Evolutionary conservation across 805 yeast genomes (phyloP).

Genomic region (Lipomyces kockii): DNA sequence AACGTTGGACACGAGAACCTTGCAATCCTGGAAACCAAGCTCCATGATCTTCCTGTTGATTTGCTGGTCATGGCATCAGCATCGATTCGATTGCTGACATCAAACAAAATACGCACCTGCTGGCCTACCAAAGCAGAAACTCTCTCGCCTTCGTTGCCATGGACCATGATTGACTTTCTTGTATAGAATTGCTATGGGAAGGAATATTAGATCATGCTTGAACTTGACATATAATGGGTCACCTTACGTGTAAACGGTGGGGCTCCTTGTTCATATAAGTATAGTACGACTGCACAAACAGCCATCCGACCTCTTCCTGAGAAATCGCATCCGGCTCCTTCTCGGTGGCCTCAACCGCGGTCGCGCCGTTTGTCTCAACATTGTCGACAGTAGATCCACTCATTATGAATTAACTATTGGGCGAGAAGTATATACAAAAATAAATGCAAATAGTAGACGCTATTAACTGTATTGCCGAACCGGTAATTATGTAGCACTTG

Average conservation of each 20-base stretch:
- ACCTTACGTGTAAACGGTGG: conserved; percentile 41
- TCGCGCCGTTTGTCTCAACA: not conserved
- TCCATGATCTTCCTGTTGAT: conserved; percentile 43
- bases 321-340: conserved; percentile 26
- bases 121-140: conserved; percentile 42
- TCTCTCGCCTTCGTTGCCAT: conserved; percentile 48
- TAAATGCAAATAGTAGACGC: not conserved
- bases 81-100: not conserved
- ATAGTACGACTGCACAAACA: conserved; percentile 50
- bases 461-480: not conserved
- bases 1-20: conserved; percentile 47
- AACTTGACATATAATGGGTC: not conserved
- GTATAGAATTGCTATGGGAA: conserved; percentile 44
- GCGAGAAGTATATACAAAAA: not conserved
- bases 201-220: not conserved
- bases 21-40: conserved; percentile 44
- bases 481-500: not conserved
- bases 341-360: conserved; percentile 1
- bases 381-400: conserved; percentile 4
- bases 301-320: conserved; percentile 46
- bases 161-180: conserved; percentile 44
- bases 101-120: conserved; percentile 28
- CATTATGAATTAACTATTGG: not conserved
- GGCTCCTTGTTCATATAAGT: conserved; percentile 45
- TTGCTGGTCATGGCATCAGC: conserved; percentile 26